A percentile compares a stretch with the other conserved stretches of the same genome.
These are phyloP conservation scores for Didymosphaeria variabile DNA, from an alignment of 2,329 filamentous ascomycete genomes.

Conservation along the genomic window DNA sequence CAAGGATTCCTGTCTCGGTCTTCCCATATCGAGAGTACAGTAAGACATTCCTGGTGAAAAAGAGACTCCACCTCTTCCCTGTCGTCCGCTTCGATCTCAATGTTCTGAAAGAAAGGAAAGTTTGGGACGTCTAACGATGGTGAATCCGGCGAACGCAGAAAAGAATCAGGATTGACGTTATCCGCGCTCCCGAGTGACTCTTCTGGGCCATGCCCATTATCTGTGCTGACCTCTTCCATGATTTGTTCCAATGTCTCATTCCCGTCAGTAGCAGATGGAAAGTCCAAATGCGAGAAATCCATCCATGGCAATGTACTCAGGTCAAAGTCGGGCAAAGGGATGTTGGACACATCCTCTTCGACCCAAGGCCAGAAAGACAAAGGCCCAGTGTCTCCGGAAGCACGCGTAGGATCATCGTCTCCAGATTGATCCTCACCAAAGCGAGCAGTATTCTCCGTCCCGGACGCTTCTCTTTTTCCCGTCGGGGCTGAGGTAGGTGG, in stretches of 20 bases:
- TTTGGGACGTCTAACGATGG: slow-evolving; percentile 15
- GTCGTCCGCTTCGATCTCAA: slow-evolving; percentile 47
- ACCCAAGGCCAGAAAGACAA: slow-evolving; percentile 13
- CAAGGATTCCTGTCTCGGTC: slow-evolving; percentile 73
- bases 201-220: not conserved
- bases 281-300: slow-evolving; percentile 13
- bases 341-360: slow-evolving; percentile 9
- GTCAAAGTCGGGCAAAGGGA: slow-evolving; percentile 6
- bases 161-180: slow-evolving; percentile 59
- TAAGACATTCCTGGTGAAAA: slow-evolving; percentile 71
- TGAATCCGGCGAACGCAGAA: slow-evolving; percentile 35
- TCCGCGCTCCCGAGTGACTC: not conserved
- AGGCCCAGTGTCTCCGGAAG: not conserved
- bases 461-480: slow-evolving; percentile 8
- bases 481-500: slow-evolving; percentile 13
- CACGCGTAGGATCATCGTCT: not conserved
- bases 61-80: slow-evolving; percentile 68
- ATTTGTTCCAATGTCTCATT: slow-evolving; percentile 10
- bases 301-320: slow-evolving; percentile 15
- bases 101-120: slow-evolving; percentile 9
- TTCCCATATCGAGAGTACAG: slow-evolving; percentile 74
- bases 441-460: not conserved
- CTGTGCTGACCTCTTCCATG: slow-evolving; percentile 1
- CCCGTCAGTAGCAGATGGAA: not conserved
- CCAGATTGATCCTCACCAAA: slow-evolving; percentile 1